Percentiles rank a stretch among this genome's conserved stretches.
phyloP scores from a whole-genome alignment of 2,329 filamentous ascomycete genomes.

The Beauveria asiatica region DNA sequence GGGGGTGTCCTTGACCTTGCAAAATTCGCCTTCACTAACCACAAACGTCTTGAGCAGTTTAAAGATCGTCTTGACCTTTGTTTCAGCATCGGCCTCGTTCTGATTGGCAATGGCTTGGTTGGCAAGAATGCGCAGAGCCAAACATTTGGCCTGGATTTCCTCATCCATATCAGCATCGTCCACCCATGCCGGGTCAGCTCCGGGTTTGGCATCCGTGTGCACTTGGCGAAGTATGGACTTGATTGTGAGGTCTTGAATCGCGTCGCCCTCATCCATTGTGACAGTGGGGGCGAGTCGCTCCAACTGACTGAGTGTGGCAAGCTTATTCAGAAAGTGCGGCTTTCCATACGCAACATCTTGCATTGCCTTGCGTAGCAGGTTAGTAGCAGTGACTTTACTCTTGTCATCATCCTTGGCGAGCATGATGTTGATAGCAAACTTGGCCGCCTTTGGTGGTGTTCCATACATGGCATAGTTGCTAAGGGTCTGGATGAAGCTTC shows the following conservation, averaged over 20 bases:
- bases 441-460: conserved; percentile 71
- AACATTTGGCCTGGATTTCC: conserved; percentile 73
- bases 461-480: conserved; percentile 78
- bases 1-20: conserved; percentile 67
- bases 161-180: conserved; percentile 62
- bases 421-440: conserved; percentile 88
- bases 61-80: conserved; percentile 60
- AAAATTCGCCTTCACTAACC: conserved; percentile 68
- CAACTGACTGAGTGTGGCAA: conserved; percentile 65
- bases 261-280: conserved; percentile 63
- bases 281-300: conserved; percentile 66
- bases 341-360: conserved; percentile 66
- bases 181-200: conserved; percentile 54
- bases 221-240: conserved; percentile 66
- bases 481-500: conserved; percentile 73
- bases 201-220: conserved; percentile 49
- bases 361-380: conserved; percentile 68
- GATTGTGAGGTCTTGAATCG: conserved; percentile 70
- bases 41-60: conserved; percentile 72
- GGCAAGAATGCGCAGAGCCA: conserved; percentile 76
- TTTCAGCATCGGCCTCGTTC: conserved; percentile 44
- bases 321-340: conserved; percentile 65
- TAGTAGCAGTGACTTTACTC: conserved; percentile 72
- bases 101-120: conserved; percentile 66
- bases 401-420: conserved; percentile 67